phyloP scores from a whole-genome alignment of 1,284 basidiomycete species.

The Cutaneotrichosporon sp. region DNA sequence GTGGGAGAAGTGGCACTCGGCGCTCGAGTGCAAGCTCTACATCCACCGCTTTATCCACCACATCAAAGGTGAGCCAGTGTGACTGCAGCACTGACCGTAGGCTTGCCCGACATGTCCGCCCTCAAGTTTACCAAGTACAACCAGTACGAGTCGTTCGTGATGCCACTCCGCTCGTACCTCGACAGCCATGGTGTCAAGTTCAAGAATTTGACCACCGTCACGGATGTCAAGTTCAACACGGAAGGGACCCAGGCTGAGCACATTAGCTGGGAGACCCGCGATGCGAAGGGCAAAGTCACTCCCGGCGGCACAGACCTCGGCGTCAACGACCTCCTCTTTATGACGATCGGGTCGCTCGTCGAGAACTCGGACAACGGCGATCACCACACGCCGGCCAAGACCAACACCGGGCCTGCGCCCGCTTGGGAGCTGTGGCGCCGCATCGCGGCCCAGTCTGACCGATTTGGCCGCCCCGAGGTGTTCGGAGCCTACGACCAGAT shows the following conservation, averaged over 20 bases:
- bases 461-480: conserved; percentile 1
- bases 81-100: background rate
- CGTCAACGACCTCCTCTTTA: background rate
- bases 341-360: background rate
- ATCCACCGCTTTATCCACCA: conserved; percentile 6
- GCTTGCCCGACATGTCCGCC: background rate
- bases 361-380: conserved; percentile 7
- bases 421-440: conserved; percentile 7
- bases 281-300: background rate
- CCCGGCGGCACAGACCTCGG: background rate
- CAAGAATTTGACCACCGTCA: background rate
- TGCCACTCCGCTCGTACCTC: conserved; percentile 1
- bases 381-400: background rate
- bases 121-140: conserved; percentile 5
- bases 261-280: background rate
- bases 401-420: background rate
- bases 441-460: background rate
- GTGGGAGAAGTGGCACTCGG: too few species aligned
- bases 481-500: conserved; percentile 1
- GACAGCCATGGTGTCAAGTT: conserved; percentile 1
- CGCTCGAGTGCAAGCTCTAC: too few species aligned
- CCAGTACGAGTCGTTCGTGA: conserved; percentile 5
- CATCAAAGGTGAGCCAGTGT: background rate
- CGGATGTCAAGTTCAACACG: background rate
- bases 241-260: background rate